These are phyloP conservation scores for Boletus rex-veris DNA, from an alignment of 768 basidiomycete species.

Conservation along the genomic window DNA sequence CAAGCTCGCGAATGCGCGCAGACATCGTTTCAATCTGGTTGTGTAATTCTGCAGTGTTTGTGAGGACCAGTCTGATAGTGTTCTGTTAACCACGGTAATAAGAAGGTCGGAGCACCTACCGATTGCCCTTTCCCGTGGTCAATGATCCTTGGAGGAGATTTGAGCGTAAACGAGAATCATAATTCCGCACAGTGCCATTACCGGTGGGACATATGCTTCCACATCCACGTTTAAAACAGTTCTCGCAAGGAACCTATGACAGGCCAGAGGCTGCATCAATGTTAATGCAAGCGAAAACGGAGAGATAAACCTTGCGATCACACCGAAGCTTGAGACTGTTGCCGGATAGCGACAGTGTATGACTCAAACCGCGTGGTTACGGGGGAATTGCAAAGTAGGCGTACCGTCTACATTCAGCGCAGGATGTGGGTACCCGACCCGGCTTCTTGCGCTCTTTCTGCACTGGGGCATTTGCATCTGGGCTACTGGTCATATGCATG, in stretches of 20 bases:
- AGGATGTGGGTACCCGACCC: constrained; percentile 45
- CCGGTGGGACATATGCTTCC: constrained; percentile 77
- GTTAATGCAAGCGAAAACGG: background rate
- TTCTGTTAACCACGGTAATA: background rate
- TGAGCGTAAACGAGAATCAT: constrained; percentile 3
- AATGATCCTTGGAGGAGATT: constrained; percentile 40
- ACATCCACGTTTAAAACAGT: constrained; percentile 72
- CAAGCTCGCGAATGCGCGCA: constrained; percentile 57
- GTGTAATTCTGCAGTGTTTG: constrained; percentile 71
- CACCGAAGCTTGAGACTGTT: constrained; percentile 60
- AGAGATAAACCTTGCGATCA: constrained; percentile 50
- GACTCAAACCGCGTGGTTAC: background rate
- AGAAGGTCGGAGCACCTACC: constrained; percentile 28
- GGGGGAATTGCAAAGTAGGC: background rate
- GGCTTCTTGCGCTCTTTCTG: constrained; percentile 43
- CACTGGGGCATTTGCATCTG: constrained; percentile 9
- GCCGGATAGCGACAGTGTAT: background rate
- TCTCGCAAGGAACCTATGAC: constrained; percentile 69
- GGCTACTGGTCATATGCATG: constrained; percentile 1
- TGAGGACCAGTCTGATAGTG: constrained; percentile 49
- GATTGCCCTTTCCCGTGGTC: constrained; percentile 58
- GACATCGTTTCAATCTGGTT: constrained; percentile 55
- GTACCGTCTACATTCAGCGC: constrained; percentile 40
- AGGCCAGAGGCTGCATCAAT: constrained; percentile 12
- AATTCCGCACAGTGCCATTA: constrained; percentile 20